A percentile compares a stretch with the other conserved stretches of the same genome.
phyloP scores from a whole-genome alignment of 2,329 filamentous ascomycete genomes.

The Emydomyces testavorans region DNA sequence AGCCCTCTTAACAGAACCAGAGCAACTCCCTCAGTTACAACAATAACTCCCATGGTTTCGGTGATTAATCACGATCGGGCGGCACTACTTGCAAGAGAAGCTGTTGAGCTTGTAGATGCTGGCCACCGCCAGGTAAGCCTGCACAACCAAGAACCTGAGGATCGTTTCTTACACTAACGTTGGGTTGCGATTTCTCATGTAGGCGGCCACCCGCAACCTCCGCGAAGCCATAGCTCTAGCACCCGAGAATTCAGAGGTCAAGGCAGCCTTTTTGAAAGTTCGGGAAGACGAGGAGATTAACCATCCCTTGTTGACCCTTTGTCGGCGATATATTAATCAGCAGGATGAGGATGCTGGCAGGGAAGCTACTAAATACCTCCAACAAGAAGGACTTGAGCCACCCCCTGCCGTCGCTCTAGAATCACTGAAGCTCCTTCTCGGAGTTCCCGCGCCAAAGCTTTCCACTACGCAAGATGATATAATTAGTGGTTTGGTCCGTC shows the following conservation, averaged over 20 bases:
- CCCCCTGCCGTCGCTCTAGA: slow-evolving; percentile 34
- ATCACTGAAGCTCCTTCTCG: slow-evolving; percentile 35
- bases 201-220: slow-evolving; percentile 39
- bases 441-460: slow-evolving; percentile 26
- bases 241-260: slow-evolving; percentile 36
- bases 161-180: no score
- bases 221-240: slow-evolving; percentile 40
- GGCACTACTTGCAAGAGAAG: slow-evolving; percentile 36
- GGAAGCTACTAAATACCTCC: slow-evolving; percentile 35
- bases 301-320: slow-evolving; percentile 37
- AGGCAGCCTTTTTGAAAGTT: slow-evolving; percentile 37
- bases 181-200: no score
- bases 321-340: slow-evolving; percentile 32
- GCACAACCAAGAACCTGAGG: no score
- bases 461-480: slow-evolving; percentile 37
- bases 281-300: slow-evolving; percentile 32
- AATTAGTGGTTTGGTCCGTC: slow-evolving; percentile 36
- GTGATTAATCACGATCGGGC: slow-evolving; percentile 37
- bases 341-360: slow-evolving; percentile 36
- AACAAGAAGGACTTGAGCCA: slow-evolving; percentile 34
- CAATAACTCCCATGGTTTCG: slow-evolving; percentile 31
- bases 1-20: neutral
- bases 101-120: slow-evolving; percentile 36
- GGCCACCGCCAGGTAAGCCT: slow-evolving; percentile 40
- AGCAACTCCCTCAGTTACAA: neutral